phyloP scores from a whole-genome alignment of 805 yeast species.

The Pichia paraexigua region DNA sequence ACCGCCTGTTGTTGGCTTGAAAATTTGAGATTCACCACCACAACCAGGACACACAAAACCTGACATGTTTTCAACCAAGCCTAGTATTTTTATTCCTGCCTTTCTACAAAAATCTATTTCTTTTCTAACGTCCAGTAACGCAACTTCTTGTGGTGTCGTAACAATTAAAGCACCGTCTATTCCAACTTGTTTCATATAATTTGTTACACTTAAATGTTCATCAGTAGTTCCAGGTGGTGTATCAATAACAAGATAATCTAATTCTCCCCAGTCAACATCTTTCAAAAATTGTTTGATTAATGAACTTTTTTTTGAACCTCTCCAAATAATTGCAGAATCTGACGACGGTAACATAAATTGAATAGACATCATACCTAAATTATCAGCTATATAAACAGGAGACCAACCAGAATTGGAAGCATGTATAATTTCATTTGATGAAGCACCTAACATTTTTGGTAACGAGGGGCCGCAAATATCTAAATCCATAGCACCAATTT shows the following conservation, averaged over 20 bases:
- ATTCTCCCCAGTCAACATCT: constrained; percentile 91
- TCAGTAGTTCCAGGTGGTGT: constrained; percentile 99
- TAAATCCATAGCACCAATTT: constrained; percentile 93
- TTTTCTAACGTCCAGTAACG: constrained; percentile 87
- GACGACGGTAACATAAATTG: constrained; percentile 90
- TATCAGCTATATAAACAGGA: constrained; percentile 93
- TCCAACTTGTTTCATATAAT: constrained; percentile 81
- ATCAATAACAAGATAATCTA: constrained; percentile 84
- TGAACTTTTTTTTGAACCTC: constrained; percentile 94
- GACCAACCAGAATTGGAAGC: constrained; percentile 92
- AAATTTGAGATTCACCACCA: constrained; percentile 80
- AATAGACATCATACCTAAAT: constrained; percentile 90
- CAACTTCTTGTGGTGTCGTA: constrained; percentile 97
- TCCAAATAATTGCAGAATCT: constrained; percentile 93
- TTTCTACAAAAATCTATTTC: constrained; percentile 92
- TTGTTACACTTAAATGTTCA: constrained; percentile 87
- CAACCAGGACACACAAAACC: constrained; percentile 98
- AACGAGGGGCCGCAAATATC: constrained; percentile 98
- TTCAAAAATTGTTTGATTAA: constrained; percentile 87
- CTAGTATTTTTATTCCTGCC: constrained; percentile 78
- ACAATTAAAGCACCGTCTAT: constrained; percentile 93
- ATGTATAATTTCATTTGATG: constrained; percentile 81
- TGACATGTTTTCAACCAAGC: constrained; percentile 95
- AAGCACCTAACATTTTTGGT: constrained; percentile 91
- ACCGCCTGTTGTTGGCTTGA: constrained; percentile 96